Conservation (phyloP, 2,329 filamentous ascomycete genomes). For the Gremmenia infestans region DNA sequence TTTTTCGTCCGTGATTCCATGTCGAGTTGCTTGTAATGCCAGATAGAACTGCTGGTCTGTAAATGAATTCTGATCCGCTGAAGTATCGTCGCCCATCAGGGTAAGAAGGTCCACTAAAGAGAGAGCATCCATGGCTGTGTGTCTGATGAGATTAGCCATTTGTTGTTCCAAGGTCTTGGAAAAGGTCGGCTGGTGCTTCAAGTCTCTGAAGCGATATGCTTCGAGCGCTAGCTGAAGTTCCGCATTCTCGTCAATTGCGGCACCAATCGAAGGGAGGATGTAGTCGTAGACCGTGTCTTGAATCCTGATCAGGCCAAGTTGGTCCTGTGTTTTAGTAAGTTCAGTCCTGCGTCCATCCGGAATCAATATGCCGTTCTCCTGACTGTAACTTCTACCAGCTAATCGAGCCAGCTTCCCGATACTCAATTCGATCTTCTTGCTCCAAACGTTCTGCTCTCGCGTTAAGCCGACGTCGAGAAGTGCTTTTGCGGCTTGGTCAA, state of each 20-base stretch:
- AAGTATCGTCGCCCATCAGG: slow-evolving; percentile 50
- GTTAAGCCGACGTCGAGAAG: slow-evolving; percentile 65
- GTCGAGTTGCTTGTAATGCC: slow-evolving; percentile 38
- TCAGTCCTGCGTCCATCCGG: slow-evolving; percentile 34
- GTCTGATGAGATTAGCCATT: slow-evolving; percentile 64
- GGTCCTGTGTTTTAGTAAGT: slow-evolving; percentile 21
- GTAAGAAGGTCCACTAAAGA: slow-evolving; percentile 73
- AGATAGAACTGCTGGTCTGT: slow-evolving; percentile 62
- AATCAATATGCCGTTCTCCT: slow-evolving; percentile 31
- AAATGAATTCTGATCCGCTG: slow-evolving; percentile 40
- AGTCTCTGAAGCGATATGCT: slow-evolving; percentile 42
- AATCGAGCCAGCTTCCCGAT: slow-evolving; percentile 77
- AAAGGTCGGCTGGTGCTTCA: slow-evolving; percentile 60
- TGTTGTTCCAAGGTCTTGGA: slow-evolving; percentile 65
- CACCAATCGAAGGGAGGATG: slow-evolving; percentile 60
- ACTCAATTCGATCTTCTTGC: slow-evolving; percentile 87
- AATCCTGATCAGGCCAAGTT: slow-evolving; percentile 52
- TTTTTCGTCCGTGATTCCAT: slow-evolving; percentile 50
- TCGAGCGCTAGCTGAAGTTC: slow-evolving; percentile 74
- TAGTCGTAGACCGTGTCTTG: slow-evolving; percentile 74
- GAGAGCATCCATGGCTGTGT: slow-evolving; percentile 64
- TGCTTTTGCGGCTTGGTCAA: slow-evolving; percentile 64
- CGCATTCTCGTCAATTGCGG: slow-evolving; percentile 74
- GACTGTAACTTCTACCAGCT: slow-evolving; percentile 48
- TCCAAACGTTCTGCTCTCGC: slow-evolving; percentile 79